Conservation (phyloP, 345 rosid species). For the Hevea brasiliensis region DNA sequence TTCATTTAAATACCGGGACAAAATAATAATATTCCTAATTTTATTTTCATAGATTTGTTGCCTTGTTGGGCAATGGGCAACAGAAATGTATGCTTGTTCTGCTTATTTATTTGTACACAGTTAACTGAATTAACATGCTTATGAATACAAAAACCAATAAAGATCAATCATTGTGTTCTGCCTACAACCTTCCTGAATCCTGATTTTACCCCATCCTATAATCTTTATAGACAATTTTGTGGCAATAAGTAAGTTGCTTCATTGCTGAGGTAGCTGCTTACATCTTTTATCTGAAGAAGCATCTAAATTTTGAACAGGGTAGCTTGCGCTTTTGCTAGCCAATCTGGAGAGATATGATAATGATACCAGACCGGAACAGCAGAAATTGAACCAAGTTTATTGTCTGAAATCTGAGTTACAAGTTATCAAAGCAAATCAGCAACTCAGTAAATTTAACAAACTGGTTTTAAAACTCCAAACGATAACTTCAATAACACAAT, state of each 20-base stretch:
- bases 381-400: background rate
- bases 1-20: no score
- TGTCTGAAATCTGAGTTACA: background rate
- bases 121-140: background rate
- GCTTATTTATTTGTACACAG: conserved; percentile 14
- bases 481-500: background rate
- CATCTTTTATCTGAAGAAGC: conserved; percentile 4
- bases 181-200: background rate
- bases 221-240: conserved; percentile 26
- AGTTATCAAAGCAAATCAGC: background rate
- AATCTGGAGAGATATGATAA: conserved; percentile 4
- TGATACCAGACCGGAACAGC: background rate
- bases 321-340: background rate
- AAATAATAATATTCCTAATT: no score
- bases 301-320: background rate
- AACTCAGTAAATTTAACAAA: background rate
- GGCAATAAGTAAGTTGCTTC: conserved; percentile 1
- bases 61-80: background rate
- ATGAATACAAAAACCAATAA: background rate
- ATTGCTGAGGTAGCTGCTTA: background rate
- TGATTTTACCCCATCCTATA: conserved; percentile 20
- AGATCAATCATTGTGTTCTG: background rate
- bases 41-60: background rate
- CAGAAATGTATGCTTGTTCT: background rate
- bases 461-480: background rate